Evolutionary conservation across 78 protist species (phyloP).

Genomic region (Parvularia atlantis): DNA sequence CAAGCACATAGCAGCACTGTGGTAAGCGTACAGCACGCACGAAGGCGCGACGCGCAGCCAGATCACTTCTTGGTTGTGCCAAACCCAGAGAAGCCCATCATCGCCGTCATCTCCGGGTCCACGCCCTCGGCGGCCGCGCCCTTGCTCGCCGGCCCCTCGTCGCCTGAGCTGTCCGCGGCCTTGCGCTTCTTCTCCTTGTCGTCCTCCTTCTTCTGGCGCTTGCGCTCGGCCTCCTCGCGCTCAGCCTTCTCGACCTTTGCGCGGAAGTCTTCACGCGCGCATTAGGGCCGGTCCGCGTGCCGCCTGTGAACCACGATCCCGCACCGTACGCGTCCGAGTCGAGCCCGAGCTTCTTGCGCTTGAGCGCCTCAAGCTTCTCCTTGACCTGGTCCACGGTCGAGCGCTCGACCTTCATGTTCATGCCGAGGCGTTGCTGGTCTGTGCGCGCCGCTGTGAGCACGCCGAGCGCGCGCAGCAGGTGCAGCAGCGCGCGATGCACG

Average conservation of each 20-base stretch:
- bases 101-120: not conserved
- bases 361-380: not conserved
- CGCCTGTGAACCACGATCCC: too few relatives aligned
- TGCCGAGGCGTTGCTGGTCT: slow-evolving; percentile 24
- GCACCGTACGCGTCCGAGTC: too few relatives aligned
- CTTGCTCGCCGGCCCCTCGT: not conserved
- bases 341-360: too few relatives aligned
- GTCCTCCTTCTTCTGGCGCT: not conserved
- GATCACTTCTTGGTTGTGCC: not conserved
- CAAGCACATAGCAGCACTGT: too few relatives aligned
- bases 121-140: not conserved
- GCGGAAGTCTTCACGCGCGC: not conserved
- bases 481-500: too few relatives aligned
- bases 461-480: not conserved
- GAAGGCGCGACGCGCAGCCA: too few relatives aligned
- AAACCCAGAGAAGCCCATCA: slow-evolving; percentile 6
- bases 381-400: slow-evolving; percentile 14
- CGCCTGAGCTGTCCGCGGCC: not conserved
- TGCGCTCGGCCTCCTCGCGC: slow-evolving; percentile 5
- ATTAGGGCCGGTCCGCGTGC: too few relatives aligned
- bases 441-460: not conserved
- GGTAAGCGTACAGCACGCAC: too few relatives aligned
- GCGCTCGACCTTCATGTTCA: slow-evolving; percentile 18
- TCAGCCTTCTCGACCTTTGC: too few relatives aligned
- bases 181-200: not conserved